Conservation (phyloP, 1,284 basidiomycete species). For the Ganoderma lingzhi region DNA sequence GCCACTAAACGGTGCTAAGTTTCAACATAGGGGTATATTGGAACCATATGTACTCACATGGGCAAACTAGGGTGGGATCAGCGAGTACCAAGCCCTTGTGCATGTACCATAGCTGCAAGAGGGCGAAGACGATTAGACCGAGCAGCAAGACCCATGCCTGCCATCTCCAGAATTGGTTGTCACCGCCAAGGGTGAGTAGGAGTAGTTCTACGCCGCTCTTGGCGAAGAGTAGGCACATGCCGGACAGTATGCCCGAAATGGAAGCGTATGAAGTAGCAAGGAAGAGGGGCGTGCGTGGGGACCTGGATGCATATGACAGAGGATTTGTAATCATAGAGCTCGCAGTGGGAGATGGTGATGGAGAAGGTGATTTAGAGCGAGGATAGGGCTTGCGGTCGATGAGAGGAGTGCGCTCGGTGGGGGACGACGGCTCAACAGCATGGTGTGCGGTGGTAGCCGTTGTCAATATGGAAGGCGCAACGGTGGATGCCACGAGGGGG, state of each 20-base stretch:
- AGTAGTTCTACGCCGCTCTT: slow-evolving; percentile 95
- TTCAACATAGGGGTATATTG: neutral
- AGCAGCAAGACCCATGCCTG: slow-evolving; percentile 84
- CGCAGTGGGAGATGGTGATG: slow-evolving; percentile 36
- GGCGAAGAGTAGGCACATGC: slow-evolving; percentile 93
- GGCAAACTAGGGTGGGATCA: slow-evolving; percentile 91
- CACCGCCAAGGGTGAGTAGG: slow-evolving; percentile 78
- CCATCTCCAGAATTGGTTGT: slow-evolving; percentile 91
- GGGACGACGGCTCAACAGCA: slow-evolving; percentile 44
- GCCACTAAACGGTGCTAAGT: slow-evolving; percentile 62
- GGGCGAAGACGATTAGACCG: slow-evolving; percentile 74
- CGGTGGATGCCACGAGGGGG: slow-evolving; percentile 42
- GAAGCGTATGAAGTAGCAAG: slow-evolving; percentile 91
- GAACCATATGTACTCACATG: slow-evolving; percentile 60
- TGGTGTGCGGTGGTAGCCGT: slow-evolving; percentile 42
- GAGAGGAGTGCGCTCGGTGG: slow-evolving; percentile 67
- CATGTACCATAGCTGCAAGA: slow-evolving; percentile 90
- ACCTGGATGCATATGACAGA: slow-evolving; percentile 39
- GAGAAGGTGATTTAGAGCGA: slow-evolving; percentile 36
- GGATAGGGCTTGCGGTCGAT: slow-evolving; percentile 54
- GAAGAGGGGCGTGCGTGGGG: slow-evolving; percentile 63
- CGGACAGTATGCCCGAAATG: slow-evolving; percentile 90
- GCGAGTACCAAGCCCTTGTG: slow-evolving; percentile 89
- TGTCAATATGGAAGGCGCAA: slow-evolving; percentile 41
- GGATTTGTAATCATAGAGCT: slow-evolving; percentile 37